Percentiles rank a stretch among this genome's conserved stretches.
These are phyloP conservation scores for Kwoniella heveanensis DNA, from an alignment of 768 basidiomycete species.

Conservation along the genomic window DNA sequence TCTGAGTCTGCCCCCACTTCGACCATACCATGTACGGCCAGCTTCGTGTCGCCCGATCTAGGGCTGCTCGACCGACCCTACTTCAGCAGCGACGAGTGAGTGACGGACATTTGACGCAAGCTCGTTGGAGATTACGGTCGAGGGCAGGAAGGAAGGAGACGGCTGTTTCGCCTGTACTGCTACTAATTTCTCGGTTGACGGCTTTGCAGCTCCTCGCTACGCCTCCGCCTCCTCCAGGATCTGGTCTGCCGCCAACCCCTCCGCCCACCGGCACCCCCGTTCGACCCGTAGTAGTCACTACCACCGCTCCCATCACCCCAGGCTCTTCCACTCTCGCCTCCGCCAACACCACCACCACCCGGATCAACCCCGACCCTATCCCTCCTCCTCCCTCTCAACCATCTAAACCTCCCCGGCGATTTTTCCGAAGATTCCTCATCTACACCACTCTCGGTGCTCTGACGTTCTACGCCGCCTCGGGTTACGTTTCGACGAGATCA, in stretches of 20 bases:
- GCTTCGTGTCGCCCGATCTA: conserved; percentile 22
- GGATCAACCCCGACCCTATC: not conserved
- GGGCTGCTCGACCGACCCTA: conserved; percentile 25
- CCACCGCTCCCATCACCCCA: conserved; percentile 39
- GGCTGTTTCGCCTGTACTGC: too few species aligned
- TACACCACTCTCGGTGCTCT: conserved; percentile 69
- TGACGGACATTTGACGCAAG: not conserved
- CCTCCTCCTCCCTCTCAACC: conserved; percentile 37
- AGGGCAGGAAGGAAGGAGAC: not conserved
- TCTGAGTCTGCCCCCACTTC: too few species aligned
- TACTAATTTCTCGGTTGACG: not conserved
- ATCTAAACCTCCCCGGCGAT: conserved; percentile 29
- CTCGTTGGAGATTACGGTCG: not conserved
- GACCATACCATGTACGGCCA: conserved; percentile 26
- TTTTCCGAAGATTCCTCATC: conserved; percentile 67
- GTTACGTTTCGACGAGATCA: conserved; percentile 74
- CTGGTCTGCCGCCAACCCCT: conserved; percentile 28
- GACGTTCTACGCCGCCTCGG: conserved; percentile 80
- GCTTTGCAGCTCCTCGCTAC: conserved; percentile 29
- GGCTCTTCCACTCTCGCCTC: conserved; percentile 35
- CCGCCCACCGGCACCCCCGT: conserved; percentile 30
- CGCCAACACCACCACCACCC: conserved; percentile 2
- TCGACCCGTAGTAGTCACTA: conserved; percentile 37
- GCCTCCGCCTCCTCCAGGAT: conserved; percentile 27
- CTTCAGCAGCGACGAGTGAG: conserved; percentile 37